Base-by-base conservation (phyloP, 2,329 filamentous ascomycete species). In the Aspergillus terreus region DNA sequence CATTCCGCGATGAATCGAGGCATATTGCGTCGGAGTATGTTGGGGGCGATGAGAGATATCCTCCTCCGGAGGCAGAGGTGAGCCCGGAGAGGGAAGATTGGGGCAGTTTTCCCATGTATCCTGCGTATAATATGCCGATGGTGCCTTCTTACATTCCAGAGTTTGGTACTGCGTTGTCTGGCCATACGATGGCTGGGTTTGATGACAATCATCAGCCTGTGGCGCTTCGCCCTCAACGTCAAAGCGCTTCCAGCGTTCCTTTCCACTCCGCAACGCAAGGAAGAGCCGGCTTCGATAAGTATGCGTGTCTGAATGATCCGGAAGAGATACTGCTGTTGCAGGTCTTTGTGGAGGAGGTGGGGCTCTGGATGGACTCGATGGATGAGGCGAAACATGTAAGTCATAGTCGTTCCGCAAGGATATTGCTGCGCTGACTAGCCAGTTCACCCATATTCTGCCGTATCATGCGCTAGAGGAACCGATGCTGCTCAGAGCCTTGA, bases 351-450 rank as follows among this genome's bases (percentile, higher is more conserved):
- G 88, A 95, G 63, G 88, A 96, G 58, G 89, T 97, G 2, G 91
- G 87, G 1, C 72, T 90, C 3, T 96, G 92, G 90, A 95, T 97
- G 89, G 92, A 96, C 71, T 89, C 85, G 40, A 84, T 96, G 76
- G 90, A 95, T 72, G 80, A 84, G 32, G 80, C 86, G 58, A 92
- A 92, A 72, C 88, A 95, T 66, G 79, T 82, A 70, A 55, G 77
- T 66, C 17, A 15, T 2, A 30, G 11, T 23, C 35, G 7, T 38
- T 17, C 35, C 12, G 35, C 12, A 38, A 17, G 35, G 2, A n/a
- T 38, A 17, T 15, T n/a, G 7, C 35, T 3, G n/a, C 12, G 15
- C 35, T 38, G 14, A 38, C 35, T n/a, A n/a, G 14, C 15, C 52
- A 84, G 75, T 96, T 96, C 68, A 90, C 89, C 21, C 82, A 87